Evolutionary conservation across 2,329 filamentous ascomycete species (phyloP).

Genomic region (Malbranchea cinnamomea): DNA sequence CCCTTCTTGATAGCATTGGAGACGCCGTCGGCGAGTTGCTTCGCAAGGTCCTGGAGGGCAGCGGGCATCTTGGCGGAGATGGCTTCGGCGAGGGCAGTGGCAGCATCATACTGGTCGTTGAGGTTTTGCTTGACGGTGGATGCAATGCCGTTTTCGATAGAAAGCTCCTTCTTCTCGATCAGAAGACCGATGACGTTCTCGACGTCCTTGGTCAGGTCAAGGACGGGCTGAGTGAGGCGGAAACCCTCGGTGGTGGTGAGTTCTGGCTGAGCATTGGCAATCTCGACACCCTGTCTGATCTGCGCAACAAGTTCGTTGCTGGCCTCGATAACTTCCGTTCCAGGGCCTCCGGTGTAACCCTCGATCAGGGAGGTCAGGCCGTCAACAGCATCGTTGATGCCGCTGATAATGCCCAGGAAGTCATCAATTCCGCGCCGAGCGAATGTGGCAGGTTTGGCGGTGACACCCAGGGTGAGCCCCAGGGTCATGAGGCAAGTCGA

Average conservation of each 20-base stretch:
- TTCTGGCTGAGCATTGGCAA: conserved; percentile 11
- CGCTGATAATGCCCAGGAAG: neutral
- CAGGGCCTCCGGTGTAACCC: conserved; percentile 15
- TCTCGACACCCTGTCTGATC: conserved; percentile 16
- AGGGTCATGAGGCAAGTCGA: neutral
- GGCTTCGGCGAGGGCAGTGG: conserved; percentile 14
- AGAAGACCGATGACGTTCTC: conserved; percentile 13
- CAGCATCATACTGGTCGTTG: conserved; percentile 15
- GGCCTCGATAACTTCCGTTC: conserved; percentile 12
- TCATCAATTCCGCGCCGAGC: neutral
- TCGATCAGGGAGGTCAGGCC: conserved; percentile 14
- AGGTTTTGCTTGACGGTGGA: conserved; percentile 13
- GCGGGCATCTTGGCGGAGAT: conserved; percentile 19
- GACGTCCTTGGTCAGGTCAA: conserved; percentile 16
- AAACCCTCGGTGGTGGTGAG: conserved; percentile 17
- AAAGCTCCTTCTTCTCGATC: conserved; percentile 15
- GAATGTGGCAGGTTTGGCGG: neutral
- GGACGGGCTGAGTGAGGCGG: conserved; percentile 14
- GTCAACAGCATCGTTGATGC: conserved; percentile 11
- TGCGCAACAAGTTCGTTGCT: conserved; percentile 12
- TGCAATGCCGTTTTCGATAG: conserved; percentile 15
- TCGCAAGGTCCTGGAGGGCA: conserved; percentile 13
- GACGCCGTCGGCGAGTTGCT: conserved; percentile 16
- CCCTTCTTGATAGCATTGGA: conserved; percentile 19
- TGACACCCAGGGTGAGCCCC: neutral